Evolutionary conservation across 371 early-diverging fungal genomes (phyloP).

Genomic region (Phascolomyces articulosus): DNA sequence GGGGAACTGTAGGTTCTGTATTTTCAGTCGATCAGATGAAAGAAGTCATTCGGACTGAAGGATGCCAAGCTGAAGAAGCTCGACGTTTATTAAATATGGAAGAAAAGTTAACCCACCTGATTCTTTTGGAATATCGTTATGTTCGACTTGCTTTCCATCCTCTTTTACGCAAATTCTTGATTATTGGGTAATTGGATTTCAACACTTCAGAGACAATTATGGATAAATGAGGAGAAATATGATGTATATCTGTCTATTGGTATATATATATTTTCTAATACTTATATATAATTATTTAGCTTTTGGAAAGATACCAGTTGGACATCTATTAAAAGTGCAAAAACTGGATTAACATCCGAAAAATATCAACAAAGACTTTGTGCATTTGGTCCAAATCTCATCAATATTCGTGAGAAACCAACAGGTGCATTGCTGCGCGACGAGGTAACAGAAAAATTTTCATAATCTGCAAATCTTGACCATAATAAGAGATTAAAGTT

Average conservation of each 20-base stretch:
- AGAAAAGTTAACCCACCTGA: slow-evolving; percentile 38
- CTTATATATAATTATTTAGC: slow-evolving; percentile 18
- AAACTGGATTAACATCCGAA: slow-evolving; percentile 59
- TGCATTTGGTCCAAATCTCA: slow-evolving; percentile 87
- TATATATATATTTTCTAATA: neutral
- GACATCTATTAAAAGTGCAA: slow-evolving; percentile 51
- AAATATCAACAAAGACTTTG: slow-evolving; percentile 60
- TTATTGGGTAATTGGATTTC: slow-evolving; percentile 60
- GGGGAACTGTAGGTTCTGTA: slow-evolving; percentile 72
- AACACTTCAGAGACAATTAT: too few species aligned
- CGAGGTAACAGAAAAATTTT: slow-evolving; percentile 55
- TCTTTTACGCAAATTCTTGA: slow-evolving; percentile 69
- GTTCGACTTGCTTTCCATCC: slow-evolving; percentile 88
- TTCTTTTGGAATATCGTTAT: slow-evolving; percentile 81
- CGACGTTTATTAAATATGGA: slow-evolving; percentile 35
- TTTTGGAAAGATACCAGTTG: slow-evolving; percentile 81
- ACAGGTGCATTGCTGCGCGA: slow-evolving; percentile 76
- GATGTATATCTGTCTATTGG: neutral
- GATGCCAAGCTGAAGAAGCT: slow-evolving; percentile 19
- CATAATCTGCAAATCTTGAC: neutral
- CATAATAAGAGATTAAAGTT: too few species aligned
- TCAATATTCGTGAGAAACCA: slow-evolving; percentile 84
- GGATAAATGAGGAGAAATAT: too few species aligned
- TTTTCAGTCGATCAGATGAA: slow-evolving; percentile 56
- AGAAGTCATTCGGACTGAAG: slow-evolving; percentile 34